Evolutionary conservation across 495 filamentous ascomycete genomes (phyloP), one percentile per base, ranked within the genome.

Genomic region (Podospora pseudopauciseta): DNA sequence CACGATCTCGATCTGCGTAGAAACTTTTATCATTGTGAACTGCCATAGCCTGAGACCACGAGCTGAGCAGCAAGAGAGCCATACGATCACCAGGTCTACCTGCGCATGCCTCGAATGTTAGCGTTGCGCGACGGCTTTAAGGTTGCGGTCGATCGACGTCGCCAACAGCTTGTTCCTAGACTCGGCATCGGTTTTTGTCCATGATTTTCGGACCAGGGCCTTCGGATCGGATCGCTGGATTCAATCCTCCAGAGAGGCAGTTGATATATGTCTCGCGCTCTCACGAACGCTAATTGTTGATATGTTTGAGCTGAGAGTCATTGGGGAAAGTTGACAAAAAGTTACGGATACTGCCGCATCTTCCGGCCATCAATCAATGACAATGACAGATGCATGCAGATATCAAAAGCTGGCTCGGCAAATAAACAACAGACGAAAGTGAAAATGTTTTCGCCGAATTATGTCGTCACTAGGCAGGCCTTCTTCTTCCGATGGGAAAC

Each of bases 201-300:
- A 58, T 58, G 55, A 58, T 58, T 58, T 19, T 58, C 55, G 55
- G 55, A 11, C 23, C 55, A 58, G 59, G 20, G 59, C 30, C 11
- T 28, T 15, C 19, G 56, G 19, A 11, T 49, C 7, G 39, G 39
- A 49, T 49, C 5, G 39, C 59, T 61, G 59, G 26, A 5, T 20
- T 61, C 27, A 20, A 18, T 32, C 11, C 59, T 61, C 30, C 59
- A 16, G 59, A 32, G 18, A 32, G 26, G 26, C 7, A 32, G 23
- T 28, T n/a, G 59, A 61, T 18, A 13, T 18, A 4, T 15, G 23
- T 23, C 23, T 11, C 58, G 58, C 20, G 58, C 20, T 26, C 58
- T 57, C 23, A 63, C 19, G n/a, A 53, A 63, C 61, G 61, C 61
- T 63, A 34, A 63, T 53, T 18, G 61, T 18, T 39, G 9, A 63